Conservation (phyloP, 208 protist genomes). For the Herpetomonas samuelpessoai region DNA sequence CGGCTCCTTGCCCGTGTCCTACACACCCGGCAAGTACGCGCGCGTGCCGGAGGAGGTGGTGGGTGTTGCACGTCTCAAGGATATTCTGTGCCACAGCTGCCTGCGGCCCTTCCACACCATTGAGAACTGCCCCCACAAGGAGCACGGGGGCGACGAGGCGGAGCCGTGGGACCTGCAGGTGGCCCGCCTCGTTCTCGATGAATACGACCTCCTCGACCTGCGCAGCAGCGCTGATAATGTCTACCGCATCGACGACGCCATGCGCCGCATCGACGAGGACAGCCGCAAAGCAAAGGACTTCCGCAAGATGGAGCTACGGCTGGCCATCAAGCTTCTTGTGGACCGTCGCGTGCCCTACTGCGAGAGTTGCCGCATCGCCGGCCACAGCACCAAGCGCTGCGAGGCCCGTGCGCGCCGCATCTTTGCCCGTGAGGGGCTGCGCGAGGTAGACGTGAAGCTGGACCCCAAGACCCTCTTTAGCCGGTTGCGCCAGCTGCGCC, state of each 20-base stretch:
- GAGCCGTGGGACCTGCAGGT: constrained; percentile 83
- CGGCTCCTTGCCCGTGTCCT: constrained; percentile 59
- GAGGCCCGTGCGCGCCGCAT: constrained; percentile 37
- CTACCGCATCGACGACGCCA: constrained; percentile 40
- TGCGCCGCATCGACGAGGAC: constrained; percentile 67
- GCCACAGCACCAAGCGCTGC: constrained; percentile 61
- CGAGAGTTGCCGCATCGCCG: constrained; percentile 48
- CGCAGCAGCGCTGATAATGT: constrained; percentile 38
- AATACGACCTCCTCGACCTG: constrained; percentile 54
- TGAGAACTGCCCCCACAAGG: constrained; percentile 36
- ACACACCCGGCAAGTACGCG: constrained; percentile 68
- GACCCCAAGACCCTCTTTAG: constrained; percentile 36
- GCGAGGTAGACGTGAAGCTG: constrained; percentile 58
- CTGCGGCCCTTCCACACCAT: constrained; percentile 76
- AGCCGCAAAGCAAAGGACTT: constrained; percentile 79
- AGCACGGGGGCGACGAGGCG: constrained; percentile 14
- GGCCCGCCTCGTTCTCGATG: constrained; percentile 63
- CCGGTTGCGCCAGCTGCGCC: constrained; percentile 27
- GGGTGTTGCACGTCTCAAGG: constrained; percentile 54
- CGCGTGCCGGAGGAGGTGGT: constrained; percentile 74
- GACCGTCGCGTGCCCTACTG: constrained; percentile 64
- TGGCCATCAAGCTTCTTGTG: constrained; percentile 71
- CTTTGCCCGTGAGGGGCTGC: constrained; percentile 36
- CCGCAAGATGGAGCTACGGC: constrained; percentile 71
- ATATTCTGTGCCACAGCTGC: constrained; percentile 70